Evolutionary conservation across 2,329 filamentous ascomycete species (phyloP), one percentile per base, ranked within the genome.

Genomic region (Aspergillus uvarum): DNA sequence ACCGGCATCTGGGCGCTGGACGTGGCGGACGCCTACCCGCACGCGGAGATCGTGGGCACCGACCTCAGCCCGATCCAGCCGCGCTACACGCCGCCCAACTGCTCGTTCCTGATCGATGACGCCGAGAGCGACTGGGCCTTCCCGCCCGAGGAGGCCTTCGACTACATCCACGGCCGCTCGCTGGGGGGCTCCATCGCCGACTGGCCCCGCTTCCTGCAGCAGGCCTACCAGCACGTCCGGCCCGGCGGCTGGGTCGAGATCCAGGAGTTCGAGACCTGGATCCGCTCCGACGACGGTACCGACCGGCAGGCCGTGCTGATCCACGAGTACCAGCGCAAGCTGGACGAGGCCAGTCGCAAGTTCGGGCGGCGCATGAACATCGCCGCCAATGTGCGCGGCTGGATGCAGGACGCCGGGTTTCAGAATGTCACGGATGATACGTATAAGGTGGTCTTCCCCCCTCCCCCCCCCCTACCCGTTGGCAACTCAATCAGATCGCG

Each of bases 21-120:
- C 58, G 76, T 82, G 63, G 79, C 75, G 14, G 76, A 78, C 54
- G 59, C 69, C 38, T 72, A 72, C 61, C 75, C 76, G 4, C 38
- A 67, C 10, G 69, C 73, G 12, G 69, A 77, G 66, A 69, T 77
- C 48, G 63, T 74, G 32, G 74, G 72, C 22, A 76, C 71, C 16
- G 76, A 72, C 59, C 72, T 73, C 14, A 76, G 66, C 47, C 72
- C 68, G 19, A 77, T 73, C 63, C 76, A 72, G 60, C 72, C 74
- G 1, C 68, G 54, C 60, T 75, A 69, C 65, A 78, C 82, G 3
- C 81, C 82, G 2, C 74, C 80, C 0, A 85, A 85, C 55, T 75
- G 82, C 3, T 68, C 72, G 8, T 85, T 84, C 63, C 77, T 79
- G n/a, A 81, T 79, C 26, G 76, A 78, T 42, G 77, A 79, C 35